phyloP scores from a whole-genome alignment of 108 stramenopile species.

The Fistulifera solaris region DNA sequence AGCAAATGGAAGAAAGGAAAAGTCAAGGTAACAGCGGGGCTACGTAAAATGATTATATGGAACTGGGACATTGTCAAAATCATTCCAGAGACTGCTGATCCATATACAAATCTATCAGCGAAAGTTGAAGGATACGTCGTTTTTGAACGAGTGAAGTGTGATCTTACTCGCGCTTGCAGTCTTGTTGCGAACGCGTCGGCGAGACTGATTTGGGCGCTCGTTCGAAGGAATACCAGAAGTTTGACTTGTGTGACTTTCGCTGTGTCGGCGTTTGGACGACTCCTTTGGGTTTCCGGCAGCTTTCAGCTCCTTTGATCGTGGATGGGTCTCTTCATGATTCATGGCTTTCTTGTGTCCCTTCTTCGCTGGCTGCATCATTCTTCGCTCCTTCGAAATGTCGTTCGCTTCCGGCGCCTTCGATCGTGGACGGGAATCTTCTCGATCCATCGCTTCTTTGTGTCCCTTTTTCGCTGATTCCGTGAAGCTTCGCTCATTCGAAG shows the following conservation, averaged over 20 bases:
- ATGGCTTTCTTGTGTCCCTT: too few species aligned
- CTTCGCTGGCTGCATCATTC: too few species aligned
- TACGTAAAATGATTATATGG: background rate
- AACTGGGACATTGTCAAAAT: background rate
- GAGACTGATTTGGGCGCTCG: background rate
- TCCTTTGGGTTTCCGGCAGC: too few species aligned
- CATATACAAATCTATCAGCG: background rate
- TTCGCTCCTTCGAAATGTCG: too few species aligned
- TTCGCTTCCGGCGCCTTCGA: too few species aligned
- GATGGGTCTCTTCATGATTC: too few species aligned
- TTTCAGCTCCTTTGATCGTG: too few species aligned
- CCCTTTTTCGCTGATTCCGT: too few species aligned
- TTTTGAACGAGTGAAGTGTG: background rate
- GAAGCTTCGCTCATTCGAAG: too few species aligned
- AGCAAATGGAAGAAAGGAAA: constrained; percentile 3
- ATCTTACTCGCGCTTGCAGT: background rate
- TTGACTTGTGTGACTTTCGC: background rate
- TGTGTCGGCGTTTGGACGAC: too few species aligned
- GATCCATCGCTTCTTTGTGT: too few species aligned
- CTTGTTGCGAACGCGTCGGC: constrained; percentile 1
- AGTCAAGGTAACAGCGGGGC: background rate
- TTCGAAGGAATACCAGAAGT: background rate
- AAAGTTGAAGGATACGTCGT: background rate
- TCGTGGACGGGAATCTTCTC: too few species aligned
- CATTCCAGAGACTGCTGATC: background rate